Percentiles rank a stretch among this genome's conserved stretches.
Evolutionary conservation across 140 eudicot genomes (phyloP).

Genomic region (Anethum foeniculum): DNA sequence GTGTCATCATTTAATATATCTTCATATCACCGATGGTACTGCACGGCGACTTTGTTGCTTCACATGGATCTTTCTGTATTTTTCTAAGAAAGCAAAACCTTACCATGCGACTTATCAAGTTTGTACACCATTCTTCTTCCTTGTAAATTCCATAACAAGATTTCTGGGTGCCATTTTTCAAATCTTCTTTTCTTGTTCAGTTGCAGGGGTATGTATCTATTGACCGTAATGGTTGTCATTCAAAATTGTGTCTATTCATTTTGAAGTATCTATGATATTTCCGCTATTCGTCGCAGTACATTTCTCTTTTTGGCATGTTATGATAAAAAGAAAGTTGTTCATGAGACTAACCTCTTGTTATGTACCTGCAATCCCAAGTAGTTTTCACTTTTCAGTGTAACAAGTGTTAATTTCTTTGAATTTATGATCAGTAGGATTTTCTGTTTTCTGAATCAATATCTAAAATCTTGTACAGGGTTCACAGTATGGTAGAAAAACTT

Average conservation of each 20-base stretch:
- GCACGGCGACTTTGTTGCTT: neutral
- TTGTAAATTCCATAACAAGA: neutral
- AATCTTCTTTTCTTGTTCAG: neutral
- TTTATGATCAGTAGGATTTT: neutral
- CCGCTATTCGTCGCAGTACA: no score
- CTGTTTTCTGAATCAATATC: slow-evolving; percentile 11
- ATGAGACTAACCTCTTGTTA: neutral
- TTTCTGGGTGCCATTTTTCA: neutral
- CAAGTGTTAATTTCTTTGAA: neutral
- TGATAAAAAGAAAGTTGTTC: neutral
- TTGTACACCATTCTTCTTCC: neutral
- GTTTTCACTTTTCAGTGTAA: neutral
- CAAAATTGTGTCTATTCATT: neutral
- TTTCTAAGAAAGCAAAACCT: neutral
- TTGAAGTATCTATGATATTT: neutral
- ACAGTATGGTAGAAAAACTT: slow-evolving; percentile 84
- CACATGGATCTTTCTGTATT: neutral
- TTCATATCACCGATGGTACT: neutral
- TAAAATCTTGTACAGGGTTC: slow-evolving; percentile 51
- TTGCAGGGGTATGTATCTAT: neutral
- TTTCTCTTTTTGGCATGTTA: neutral
- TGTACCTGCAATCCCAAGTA: neutral
- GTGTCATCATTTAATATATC: neutral
- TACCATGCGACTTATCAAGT: neutral
- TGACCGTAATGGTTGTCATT: neutral